Evolutionary conservation across 1,284 basidiomycete species (phyloP).

Genomic region (Ganoderma lingzhi): DNA sequence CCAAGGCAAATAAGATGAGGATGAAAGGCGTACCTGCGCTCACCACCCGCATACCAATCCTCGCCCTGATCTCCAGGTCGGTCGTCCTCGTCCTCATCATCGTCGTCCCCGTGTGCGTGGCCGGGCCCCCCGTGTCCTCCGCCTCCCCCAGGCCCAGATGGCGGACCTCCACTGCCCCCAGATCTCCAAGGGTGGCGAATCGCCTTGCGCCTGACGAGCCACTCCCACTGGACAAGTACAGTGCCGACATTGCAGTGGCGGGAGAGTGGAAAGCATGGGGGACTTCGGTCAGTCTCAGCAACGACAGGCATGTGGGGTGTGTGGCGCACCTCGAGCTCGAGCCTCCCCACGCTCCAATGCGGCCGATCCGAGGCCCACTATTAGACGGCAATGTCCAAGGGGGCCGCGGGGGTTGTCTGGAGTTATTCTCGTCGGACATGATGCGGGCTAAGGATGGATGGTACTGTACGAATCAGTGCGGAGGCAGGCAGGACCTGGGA

Average conservation of each 20-base stretch:
- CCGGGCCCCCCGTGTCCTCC: slow-evolving; percentile 27
- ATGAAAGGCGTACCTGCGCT: slow-evolving; percentile 70
- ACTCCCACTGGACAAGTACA: slow-evolving; percentile 13
- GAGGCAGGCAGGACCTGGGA: background rate
- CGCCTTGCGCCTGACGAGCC: slow-evolving; percentile 29
- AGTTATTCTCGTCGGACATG: slow-evolving; percentile 34
- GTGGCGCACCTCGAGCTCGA: slow-evolving; percentile 35
- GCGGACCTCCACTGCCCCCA: slow-evolving; percentile 28
- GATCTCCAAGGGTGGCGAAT: slow-evolving; percentile 37
- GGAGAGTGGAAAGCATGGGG: too few relatives aligned
- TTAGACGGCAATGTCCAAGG: slow-evolving; percentile 55
- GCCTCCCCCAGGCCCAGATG: slow-evolving; percentile 20
- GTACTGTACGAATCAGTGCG: background rate
- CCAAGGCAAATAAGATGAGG: background rate
- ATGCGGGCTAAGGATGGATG: background rate
- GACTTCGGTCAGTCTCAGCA: background rate
- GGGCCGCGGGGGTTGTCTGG: slow-evolving; percentile 37
- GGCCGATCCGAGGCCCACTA: slow-evolving; percentile 37
- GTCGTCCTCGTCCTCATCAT: slow-evolving; percentile 59
- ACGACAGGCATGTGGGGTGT: background rate
- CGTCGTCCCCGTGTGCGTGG: slow-evolving; percentile 35
- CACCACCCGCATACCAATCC: slow-evolving; percentile 88
- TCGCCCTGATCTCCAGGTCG: slow-evolving; percentile 54
- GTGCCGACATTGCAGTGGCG: background rate
- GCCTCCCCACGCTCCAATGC: slow-evolving; percentile 38